Base-by-base conservation (phyloP, 2,329 filamentous ascomycete genomes). In the Aspergillus aculeatinus region DNA sequence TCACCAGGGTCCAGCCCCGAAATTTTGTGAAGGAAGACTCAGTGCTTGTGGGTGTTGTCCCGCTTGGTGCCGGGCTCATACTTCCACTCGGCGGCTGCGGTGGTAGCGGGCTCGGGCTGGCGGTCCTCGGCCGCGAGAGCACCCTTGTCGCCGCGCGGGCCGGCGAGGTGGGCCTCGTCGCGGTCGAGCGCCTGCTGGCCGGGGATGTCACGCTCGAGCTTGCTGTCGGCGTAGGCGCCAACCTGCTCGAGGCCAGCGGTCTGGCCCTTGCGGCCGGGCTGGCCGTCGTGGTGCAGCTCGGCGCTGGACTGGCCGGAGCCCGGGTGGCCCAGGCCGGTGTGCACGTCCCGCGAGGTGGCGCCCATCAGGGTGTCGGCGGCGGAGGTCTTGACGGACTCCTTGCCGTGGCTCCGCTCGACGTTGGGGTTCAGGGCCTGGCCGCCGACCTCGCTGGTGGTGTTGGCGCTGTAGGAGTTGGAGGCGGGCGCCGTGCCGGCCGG, bases 401-500 rank as follows among this genome's bases (percentile, higher is more conserved):
- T 79, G 56, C 79, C 78, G 62, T 78, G 72, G 14, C 61, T 59
- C 12, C 76, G 76, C 48, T 76, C 68, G 3, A 78, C 64, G 56
- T 67, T 71, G 39, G 76, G 70, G 68, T 79, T 79, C 65, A 77
- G 65, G 35, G 74, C 74, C 68, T 78, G 76, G 53, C 76, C 69
- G 4, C 79, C 77, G 10, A 72, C 64, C 42, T 70, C 68, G 59
- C 61, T 60, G 42, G 58, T 63, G 59, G 75, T 70, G 73, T 82
- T 81, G 29, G 81, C 79, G 11, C 67, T 66, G 76, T 78, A 82
- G 14, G 83, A 84, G 54, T 80, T 72, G 47, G 75, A 71, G 1
- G 74, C 63, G 1, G 89, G 89, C 0, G 89, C 89, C 3, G 85
- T 84, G 60, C 89, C 89, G 0, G 87, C 76, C 0, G 87, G 81